A percentile compares a stretch with the other conserved stretches of the same genome.
These are phyloP conservation scores for Aureobasidium sp. DNA, from an alignment of 2,329 filamentous ascomycete species.

Conservation along the genomic window DNA sequence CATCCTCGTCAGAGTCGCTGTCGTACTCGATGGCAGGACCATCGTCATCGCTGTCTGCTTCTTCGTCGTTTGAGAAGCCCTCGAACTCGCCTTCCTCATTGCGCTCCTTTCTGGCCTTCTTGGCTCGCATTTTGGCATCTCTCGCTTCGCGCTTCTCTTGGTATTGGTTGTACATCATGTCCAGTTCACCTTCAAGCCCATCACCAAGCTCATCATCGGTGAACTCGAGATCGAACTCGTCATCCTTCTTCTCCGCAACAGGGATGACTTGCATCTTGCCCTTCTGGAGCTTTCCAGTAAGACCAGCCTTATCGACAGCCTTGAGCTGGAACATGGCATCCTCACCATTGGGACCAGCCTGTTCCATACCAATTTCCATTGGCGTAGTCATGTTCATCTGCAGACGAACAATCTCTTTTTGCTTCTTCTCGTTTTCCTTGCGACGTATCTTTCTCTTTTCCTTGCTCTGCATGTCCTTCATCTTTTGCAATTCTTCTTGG, in stretches of 20 bases:
- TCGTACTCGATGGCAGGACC: constrained; percentile 53
- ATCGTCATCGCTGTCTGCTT: constrained; percentile 51
- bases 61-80: constrained; percentile 66
- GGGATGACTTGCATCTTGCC: constrained; percentile 70
- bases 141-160: constrained; percentile 69
- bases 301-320: constrained; percentile 67
- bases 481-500: constrained; percentile 74
- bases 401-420: constrained; percentile 90
- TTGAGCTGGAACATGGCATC: constrained; percentile 84
- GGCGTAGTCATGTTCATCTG: constrained; percentile 96
- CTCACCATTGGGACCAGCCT: constrained; percentile 68
- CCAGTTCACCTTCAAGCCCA: constrained; percentile 73
- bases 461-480: constrained; percentile 71
- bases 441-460: constrained; percentile 78
- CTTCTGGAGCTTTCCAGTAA: constrained; percentile 55
- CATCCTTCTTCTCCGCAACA: constrained; percentile 40
- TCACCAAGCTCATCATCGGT: constrained; percentile 70
- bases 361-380: constrained; percentile 91
- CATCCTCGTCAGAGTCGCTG: constrained; percentile 52
- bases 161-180: constrained; percentile 80
- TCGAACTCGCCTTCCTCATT: constrained; percentile 87
- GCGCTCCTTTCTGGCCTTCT: constrained; percentile 69
- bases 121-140: constrained; percentile 84
- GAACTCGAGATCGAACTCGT: constrained; percentile 45
- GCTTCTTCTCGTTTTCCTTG: constrained; percentile 87